Evolutionary conservation across 768 basidiomycete species (phyloP).

Genomic region (Pulveroboletus frians): DNA sequence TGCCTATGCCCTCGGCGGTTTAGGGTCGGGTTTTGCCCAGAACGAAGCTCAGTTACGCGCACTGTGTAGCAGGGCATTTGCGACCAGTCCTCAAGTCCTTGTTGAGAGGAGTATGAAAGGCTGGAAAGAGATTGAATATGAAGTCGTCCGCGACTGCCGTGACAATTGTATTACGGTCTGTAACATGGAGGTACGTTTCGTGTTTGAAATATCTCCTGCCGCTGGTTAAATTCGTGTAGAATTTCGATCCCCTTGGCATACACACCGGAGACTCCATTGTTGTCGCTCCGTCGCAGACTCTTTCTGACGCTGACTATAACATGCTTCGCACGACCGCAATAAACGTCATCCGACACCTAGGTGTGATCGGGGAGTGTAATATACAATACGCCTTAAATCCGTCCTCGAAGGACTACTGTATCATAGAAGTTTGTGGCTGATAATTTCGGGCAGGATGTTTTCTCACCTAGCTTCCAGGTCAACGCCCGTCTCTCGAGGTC

Average conservation of each 20-base stretch:
- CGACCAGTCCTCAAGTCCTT: slow-evolving; percentile 96
- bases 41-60: slow-evolving; percentile 84
- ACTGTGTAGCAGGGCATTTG: slow-evolving; percentile 91
- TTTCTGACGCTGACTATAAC: slow-evolving; percentile 99
- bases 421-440: slow-evolving; percentile 71
- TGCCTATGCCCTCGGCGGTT: slow-evolving; percentile 92
- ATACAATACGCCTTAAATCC: slow-evolving; percentile 99
- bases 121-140: slow-evolving; percentile 99
- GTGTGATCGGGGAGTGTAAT: slow-evolving; percentile 97
- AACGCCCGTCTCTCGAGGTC: slow-evolving; percentile 98
- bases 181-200: slow-evolving; percentile 93
- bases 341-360: slow-evolving; percentile 97
- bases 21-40: slow-evolving; percentile 96
- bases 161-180: slow-evolving; percentile 99
- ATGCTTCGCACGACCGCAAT: slow-evolving; percentile 98
- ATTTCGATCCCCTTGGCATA: slow-evolving; percentile 97
- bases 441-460: background rate
- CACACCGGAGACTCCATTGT: slow-evolving; percentile 99
- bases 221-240: slow-evolving; percentile 43
- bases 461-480: slow-evolving; percentile 40
- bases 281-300: slow-evolving; percentile 93
- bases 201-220: background rate
- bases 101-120: slow-evolving; percentile 99
- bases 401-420: slow-evolving; percentile 92
- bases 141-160: slow-evolving; percentile 94